These are phyloP conservation scores for Taphrina communis DNA, from an alignment of 1,139 yeast genomes.

Conservation along the genomic window DNA sequence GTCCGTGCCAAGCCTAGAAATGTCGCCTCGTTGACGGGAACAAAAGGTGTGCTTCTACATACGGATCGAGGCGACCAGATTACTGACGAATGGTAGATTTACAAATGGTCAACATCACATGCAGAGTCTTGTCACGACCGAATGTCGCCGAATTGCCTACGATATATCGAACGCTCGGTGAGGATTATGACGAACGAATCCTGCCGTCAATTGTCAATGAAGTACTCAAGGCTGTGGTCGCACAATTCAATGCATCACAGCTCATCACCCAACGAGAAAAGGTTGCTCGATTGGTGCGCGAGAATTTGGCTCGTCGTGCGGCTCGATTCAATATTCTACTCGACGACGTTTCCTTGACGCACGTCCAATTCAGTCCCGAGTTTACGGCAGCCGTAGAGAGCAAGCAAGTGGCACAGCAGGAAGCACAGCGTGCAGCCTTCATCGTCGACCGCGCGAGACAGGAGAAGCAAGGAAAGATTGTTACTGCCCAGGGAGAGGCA, in stretches of 20 bases:
- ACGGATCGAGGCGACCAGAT: too few species aligned
- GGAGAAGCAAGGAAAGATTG: conserved; percentile 95
- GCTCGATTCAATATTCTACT: conserved; percentile 80
- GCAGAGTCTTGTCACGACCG: conserved; percentile 94
- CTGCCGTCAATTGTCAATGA: conserved; percentile 96
- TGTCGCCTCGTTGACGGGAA: conserved; percentile 96
- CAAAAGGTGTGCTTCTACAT: conserved; percentile 61
- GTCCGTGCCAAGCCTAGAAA: conserved; percentile 97
- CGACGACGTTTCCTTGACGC: conserved; percentile 79
- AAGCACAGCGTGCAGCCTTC: conserved; percentile 97
- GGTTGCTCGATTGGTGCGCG: conserved; percentile 88
- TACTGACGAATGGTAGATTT: conserved; percentile 54
- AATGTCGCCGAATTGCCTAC: conserved; percentile 76
- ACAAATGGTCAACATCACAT: conserved; percentile 98
- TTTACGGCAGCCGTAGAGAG: conserved; percentile 98
- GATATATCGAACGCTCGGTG: conserved; percentile 88
- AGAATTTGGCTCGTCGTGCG: conserved; percentile 89
- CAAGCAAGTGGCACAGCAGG: conserved; percentile 98
- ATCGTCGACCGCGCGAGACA: conserved; percentile 96
- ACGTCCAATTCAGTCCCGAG: conserved; percentile 96
- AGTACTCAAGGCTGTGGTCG: conserved; percentile 94
- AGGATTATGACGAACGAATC: conserved; percentile 93
- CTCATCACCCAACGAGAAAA: conserved; percentile 97
- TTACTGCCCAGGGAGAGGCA: conserved; percentile 98
- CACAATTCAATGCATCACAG: conserved; percentile 97